Evolutionary conservation across 495 filamentous ascomycete species (phyloP).

Genomic region (Saxophila tyrrhenica): DNA sequence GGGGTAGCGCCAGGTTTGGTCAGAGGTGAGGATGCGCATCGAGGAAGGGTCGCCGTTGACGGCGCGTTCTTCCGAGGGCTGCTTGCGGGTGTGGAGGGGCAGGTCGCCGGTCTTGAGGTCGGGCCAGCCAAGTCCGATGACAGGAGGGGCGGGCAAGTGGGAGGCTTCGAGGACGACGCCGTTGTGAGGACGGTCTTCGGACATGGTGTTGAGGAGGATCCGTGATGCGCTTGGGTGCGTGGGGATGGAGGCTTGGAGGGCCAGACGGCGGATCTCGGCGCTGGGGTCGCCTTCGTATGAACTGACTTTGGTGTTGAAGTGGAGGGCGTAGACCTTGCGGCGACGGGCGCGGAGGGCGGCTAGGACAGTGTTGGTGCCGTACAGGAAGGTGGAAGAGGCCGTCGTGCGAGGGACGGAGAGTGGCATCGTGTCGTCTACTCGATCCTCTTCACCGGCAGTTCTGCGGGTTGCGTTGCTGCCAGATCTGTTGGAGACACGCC

Average conservation of each 20-base stretch:
- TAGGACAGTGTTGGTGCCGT: conserved; percentile 69
- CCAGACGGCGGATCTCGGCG: conserved; percentile 47
- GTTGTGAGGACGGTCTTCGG: conserved; percentile 75
- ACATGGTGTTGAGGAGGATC: conserved; percentile 70
- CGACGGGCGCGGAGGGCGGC: conserved; percentile 59
- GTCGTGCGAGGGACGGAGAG: conserved; percentile 60
- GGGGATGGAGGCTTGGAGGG: conserved; percentile 42
- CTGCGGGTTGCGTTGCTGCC: no score
- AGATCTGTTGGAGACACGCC: no score
- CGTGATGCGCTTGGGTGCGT: conserved; percentile 46
- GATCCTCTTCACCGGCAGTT: no score
- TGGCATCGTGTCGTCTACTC: neutral
- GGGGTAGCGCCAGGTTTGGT: conserved; percentile 46
- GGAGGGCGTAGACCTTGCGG: conserved; percentile 73
- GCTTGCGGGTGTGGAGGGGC: conserved; percentile 46
- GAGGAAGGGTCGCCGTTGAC: conserved; percentile 48
- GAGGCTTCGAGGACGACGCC: conserved; percentile 82
- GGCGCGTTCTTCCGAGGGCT: conserved; percentile 58
- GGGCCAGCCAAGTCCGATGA: conserved; percentile 45
- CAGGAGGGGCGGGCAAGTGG: conserved; percentile 61
- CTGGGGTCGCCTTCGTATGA: conserved; percentile 14
- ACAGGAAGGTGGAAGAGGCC: conserved; percentile 82
- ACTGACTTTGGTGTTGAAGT: conserved; percentile 50
- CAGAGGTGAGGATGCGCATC: neutral
- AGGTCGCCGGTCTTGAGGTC: conserved; percentile 22